Conservation (phyloP, 2,329 filamentous ascomycete genomes). For the Blastomyces emzantsi region DNA sequence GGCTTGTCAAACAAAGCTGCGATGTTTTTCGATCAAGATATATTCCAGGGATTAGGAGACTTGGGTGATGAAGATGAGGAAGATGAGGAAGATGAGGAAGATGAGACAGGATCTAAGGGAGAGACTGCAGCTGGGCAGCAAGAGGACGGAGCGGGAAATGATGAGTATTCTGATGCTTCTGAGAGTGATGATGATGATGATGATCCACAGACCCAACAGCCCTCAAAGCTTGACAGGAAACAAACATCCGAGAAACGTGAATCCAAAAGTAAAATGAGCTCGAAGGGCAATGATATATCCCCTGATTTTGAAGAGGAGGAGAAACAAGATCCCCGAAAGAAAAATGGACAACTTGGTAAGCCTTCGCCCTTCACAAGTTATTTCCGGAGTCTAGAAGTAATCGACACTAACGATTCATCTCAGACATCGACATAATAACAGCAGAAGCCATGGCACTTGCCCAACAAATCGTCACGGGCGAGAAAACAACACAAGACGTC, state of each 20-base stretch:
- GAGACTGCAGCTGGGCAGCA: background rate
- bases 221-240: constrained; percentile 19
- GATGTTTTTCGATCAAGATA: constrained; percentile 88
- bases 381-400: background rate
- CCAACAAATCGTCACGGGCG: constrained; percentile 78
- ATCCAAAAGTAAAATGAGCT: constrained; percentile 19
- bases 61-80: constrained; percentile 48
- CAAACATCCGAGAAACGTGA: constrained; percentile 17
- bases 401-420: constrained; percentile 12
- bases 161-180: constrained; percentile 18
- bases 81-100: constrained; percentile 45
- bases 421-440: constrained; percentile 97
- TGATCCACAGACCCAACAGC: constrained; percentile 5
- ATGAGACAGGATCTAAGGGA: constrained; percentile 29
- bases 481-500: constrained; percentile 68
- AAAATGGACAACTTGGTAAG: constrained; percentile 38
- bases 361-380: constrained; percentile 20
- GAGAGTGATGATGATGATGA: background rate
- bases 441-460: constrained; percentile 98
- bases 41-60: constrained; percentile 76
- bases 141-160: constrained; percentile 29
- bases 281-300: constrained; percentile 21
- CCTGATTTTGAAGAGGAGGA: constrained; percentile 31
- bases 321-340: constrained; percentile 31
- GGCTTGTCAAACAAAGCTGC: constrained; percentile 76